Percentiles rank a stretch among this genome's conserved stretches.
Evolutionary conservation across 306 rosid species (phyloP).

Genomic region (Canavalia ensiformis): DNA sequence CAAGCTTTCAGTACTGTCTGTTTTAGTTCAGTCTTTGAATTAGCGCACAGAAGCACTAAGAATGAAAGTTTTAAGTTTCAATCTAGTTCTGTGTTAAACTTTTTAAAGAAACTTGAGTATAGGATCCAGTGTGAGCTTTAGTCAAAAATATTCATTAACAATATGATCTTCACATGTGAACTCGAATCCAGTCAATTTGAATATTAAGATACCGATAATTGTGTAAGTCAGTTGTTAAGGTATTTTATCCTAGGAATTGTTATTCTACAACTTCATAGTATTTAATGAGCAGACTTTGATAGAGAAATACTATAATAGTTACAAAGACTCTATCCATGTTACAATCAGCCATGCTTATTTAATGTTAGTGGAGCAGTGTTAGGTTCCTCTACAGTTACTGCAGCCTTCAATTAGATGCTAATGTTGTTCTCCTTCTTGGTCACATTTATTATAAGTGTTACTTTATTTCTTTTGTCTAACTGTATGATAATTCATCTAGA

Average conservation of each 20-base stretch:
- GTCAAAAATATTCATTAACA: not conserved
- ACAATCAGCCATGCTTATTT: not conserved
- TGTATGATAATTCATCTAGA: constrained; percentile 6
- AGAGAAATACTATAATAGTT: not conserved
- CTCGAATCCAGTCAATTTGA: not conserved
- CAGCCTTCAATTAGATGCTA: not conserved
- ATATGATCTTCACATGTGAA: constrained; percentile 10
- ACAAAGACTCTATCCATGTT: not conserved
- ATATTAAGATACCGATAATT: not conserved
- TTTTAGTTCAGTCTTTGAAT: constrained; percentile 17
- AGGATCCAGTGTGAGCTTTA: not conserved
- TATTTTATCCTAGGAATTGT: not conserved
- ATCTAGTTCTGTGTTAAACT: not conserved
- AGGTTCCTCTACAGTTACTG: constrained; percentile 10
- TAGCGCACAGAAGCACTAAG: not conserved
- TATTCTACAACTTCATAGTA: not conserved
- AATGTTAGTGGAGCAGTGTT: not conserved
- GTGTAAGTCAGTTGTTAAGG: constrained; percentile 7
- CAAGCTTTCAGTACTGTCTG: constrained; percentile 7
- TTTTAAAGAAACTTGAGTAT: not conserved
- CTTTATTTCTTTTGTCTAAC: not conserved
- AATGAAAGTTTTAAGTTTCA: constrained; percentile 10
- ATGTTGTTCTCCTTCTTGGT: not conserved
- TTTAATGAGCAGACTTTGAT: constrained; percentile 21
- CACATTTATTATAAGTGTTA: not conserved